Evolutionary conservation across 2,329 filamentous ascomycete species (phyloP).

Genomic region (Eurotiales sp.): DNA sequence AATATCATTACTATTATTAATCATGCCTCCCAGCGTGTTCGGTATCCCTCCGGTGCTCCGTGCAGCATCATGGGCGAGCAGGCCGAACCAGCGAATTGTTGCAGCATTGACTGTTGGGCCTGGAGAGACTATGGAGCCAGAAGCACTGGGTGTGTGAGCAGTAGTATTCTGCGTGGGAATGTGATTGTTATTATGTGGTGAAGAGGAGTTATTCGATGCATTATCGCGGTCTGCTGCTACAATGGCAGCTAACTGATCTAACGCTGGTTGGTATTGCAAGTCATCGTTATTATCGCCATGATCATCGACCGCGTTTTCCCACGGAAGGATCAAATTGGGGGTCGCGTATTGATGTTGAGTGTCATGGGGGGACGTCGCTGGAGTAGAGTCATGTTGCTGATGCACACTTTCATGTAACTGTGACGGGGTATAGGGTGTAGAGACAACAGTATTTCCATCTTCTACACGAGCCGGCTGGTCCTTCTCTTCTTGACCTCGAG

Average conservation of each 20-base stretch:
- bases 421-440: not conserved
- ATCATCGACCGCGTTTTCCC: too few species aligned
- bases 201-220: not conserved
- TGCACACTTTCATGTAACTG: not conserved
- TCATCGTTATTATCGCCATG: not conserved
- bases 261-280: not conserved
- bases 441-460: not conserved
- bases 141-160: not conserved
- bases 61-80: constrained; percentile 16
- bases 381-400: not conserved
- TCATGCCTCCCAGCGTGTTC: not conserved
- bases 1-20: not conserved
- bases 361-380: not conserved
- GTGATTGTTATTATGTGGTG: not conserved
- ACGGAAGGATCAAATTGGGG: not conserved
- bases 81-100: constrained; percentile 21
- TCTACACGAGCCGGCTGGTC: not conserved
- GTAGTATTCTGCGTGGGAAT: not conserved
- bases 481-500: not conserved
- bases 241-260: constrained; percentile 3
- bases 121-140: not conserved
- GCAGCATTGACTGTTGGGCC: constrained; percentile 13
- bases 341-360: not conserved
- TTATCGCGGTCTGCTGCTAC: constrained; percentile 8
- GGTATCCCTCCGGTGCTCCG: not conserved